Percentiles rank a stretch among this genome's conserved stretches.
phyloP scores from a whole-genome alignment of 805 yeast genomes.

The Teunomyces barrocoloradensis region DNA sequence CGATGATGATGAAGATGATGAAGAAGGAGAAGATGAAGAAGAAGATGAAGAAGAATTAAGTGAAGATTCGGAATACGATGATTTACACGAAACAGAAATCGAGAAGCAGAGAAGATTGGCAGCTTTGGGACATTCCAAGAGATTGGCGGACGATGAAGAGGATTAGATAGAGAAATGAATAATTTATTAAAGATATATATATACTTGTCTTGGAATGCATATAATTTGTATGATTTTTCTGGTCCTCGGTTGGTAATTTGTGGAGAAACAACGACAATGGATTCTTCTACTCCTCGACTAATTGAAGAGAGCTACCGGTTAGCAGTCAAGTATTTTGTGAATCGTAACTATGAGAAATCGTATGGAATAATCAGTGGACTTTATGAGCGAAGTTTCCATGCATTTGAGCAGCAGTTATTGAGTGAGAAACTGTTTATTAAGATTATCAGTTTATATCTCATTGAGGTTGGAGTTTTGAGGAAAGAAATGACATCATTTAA shows the following conservation, averaged over 20 bases:
- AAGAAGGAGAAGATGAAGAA: slow-evolving; percentile 22
- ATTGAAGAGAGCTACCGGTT: slow-evolving; percentile 23
- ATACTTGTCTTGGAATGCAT: not conserved
- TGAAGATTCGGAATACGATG: slow-evolving; percentile 23
- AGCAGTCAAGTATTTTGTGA: slow-evolving; percentile 39
- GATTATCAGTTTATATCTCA: slow-evolving; percentile 33
- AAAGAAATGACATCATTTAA: slow-evolving; percentile 8
- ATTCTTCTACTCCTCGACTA: not conserved
- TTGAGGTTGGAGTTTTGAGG: slow-evolving; percentile 29
- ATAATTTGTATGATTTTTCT: not conserved
- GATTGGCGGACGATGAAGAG: slow-evolving; percentile 51
- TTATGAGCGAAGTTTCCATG: slow-evolving; percentile 19
- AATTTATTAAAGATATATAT: not conserved
- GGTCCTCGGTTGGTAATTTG: not conserved
- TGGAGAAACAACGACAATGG: not conserved
- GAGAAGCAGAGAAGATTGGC: slow-evolving; percentile 63
- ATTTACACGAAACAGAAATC: slow-evolving; percentile 55
- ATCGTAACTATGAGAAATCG: slow-evolving; percentile 34
- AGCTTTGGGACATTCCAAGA: slow-evolving; percentile 48
- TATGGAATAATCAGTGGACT: slow-evolving; percentile 23
- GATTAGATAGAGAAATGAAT: slow-evolving; percentile 18
- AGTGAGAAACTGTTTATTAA: slow-evolving; percentile 30
- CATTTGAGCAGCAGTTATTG: slow-evolving; percentile 21
- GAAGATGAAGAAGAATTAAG: slow-evolving; percentile 21
- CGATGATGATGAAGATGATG: slow-evolving; percentile 15